Percentiles rank a stretch among this genome's conserved stretches.
phyloP scores from a whole-genome alignment of 2,329 filamentous ascomycete species.

The Hymenotorrendiella dingleyae region DNA sequence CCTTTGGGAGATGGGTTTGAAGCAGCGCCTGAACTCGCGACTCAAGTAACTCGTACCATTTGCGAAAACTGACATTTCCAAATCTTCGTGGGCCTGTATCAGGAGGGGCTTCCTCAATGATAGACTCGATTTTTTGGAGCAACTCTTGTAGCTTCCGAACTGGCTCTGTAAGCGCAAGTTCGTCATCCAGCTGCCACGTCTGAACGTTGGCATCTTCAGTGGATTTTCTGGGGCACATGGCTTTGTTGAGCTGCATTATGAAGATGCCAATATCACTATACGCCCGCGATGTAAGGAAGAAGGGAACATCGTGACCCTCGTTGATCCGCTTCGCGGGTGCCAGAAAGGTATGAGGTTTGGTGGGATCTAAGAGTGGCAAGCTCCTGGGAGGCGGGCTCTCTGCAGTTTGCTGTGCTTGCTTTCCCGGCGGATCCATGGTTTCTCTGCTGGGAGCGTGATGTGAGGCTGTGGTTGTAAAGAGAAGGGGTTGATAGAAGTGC shows the following conservation, averaged over 20 bases:
- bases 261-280: conserved; percentile 86
- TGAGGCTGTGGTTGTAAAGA: background rate
- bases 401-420: background rate
- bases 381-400: conserved; percentile 12
- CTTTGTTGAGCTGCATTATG: conserved; percentile 81
- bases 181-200: conserved; percentile 43
- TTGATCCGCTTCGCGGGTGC: conserved; percentile 76
- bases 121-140: conserved; percentile 54
- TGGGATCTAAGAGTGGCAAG: conserved; percentile 38
- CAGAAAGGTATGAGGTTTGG: conserved; percentile 51
- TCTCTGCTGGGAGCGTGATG: background rate
- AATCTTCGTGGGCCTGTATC: conserved; percentile 83
- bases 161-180: conserved; percentile 36
- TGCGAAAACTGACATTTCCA: conserved; percentile 85
- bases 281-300: conserved; percentile 73
- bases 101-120: conserved; percentile 76
- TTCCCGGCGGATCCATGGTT: conserved; percentile 9
- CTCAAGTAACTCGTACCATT: conserved; percentile 69
- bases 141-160: conserved; percentile 62
- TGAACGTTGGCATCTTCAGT: conserved; percentile 38
- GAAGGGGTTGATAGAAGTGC: background rate
- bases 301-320: conserved; percentile 72
- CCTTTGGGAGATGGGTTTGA: conserved; percentile 45
- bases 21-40: conserved; percentile 52
- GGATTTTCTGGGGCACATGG: conserved; percentile 67